Evolutionary conservation across 495 filamentous ascomycete genomes (phyloP), one percentile per base, ranked within the genome.

Genomic region (Penicillium roqueforti): DNA sequence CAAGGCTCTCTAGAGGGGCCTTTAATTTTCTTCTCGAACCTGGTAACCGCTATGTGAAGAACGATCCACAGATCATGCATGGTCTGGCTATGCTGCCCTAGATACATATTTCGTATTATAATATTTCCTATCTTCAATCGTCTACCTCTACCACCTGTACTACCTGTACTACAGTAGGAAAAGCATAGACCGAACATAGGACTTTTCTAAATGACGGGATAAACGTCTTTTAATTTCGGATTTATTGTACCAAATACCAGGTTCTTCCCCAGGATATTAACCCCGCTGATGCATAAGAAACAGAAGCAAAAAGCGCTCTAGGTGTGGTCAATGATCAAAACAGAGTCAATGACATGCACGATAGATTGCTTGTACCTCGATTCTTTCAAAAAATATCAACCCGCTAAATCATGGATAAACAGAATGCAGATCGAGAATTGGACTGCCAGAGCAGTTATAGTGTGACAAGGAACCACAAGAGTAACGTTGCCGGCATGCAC

Each of bases 1-100:
- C 56, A 59, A 59, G 52, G 56, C 39, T 18, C 56, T 59, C 34
- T 59, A 26, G 32, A 34, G 18, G 23, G 13, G 9, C 18, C 23
- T 10, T 22, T 28, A 16, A 32, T 16, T 6, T 29, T 6, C 13
- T 8, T 26, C 3, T 1, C 8, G 13, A 43, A 43, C 16, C 20
- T n/a, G 40, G 2, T 25, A 20, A 16, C 22, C 3, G 22, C 40
- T 43, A 6, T 18, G 14, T 6, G 42, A 44, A 18, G 25, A 9
- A 18, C 22, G 16, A 45, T 19, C 13, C 26, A 28, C 42, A 45
- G 42, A 45, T 44, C 23, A 44, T 45, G 26, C 16, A 9, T 45
- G 42, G 8, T 29, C 42, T 29, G 16, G 42, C n/a, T 19, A 19
- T 45, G 3, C 16, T 45, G n/a, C 19, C 13, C 42, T 45, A 45